Percentiles rank a stretch among this genome's conserved stretches.
Conservation (phyloP, 2,329 filamentous ascomycete genomes). For the Colletotrichum lupini region DNA sequence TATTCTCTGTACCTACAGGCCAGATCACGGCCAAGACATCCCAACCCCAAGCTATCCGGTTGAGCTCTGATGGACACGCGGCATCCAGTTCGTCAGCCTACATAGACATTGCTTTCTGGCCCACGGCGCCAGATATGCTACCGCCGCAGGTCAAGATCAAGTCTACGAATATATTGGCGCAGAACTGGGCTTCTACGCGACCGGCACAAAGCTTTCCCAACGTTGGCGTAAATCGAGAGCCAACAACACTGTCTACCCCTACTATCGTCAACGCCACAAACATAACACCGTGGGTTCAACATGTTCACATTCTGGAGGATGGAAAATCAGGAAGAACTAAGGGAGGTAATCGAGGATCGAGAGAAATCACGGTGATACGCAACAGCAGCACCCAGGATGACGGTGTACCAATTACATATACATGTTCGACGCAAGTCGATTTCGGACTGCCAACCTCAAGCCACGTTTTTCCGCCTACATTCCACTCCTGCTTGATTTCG, state of each 20-base stretch:
- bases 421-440: constrained; percentile 56
- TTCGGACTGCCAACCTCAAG: constrained; percentile 57
- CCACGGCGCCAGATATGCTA: constrained; percentile 50
- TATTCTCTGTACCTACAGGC: constrained; percentile 62
- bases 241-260: constrained; percentile 39
- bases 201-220: constrained; percentile 60
- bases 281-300: constrained; percentile 45
- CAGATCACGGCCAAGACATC: constrained; percentile 55
- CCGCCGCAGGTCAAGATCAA: constrained; percentile 61
- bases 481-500: constrained; percentile 67
- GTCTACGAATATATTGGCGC: constrained; percentile 60
- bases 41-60: constrained; percentile 60
- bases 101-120: constrained; percentile 59
- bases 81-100: constrained; percentile 54
- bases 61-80: constrained; percentile 58
- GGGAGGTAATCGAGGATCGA: background rate
- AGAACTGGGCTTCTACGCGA: constrained; percentile 62
- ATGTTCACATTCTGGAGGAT: constrained; percentile 45
- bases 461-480: constrained; percentile 65
- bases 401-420: constrained; percentile 49
- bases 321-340: background rate
- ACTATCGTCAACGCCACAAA: constrained; percentile 64
- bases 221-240: constrained; percentile 56
- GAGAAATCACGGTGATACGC: constrained; percentile 17
- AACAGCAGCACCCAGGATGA: constrained; percentile 5